These are phyloP conservation scores for Stipa capillata DNA, from an alignment of 176 grass and related monocot genomes.

Conservation along the genomic window DNA sequence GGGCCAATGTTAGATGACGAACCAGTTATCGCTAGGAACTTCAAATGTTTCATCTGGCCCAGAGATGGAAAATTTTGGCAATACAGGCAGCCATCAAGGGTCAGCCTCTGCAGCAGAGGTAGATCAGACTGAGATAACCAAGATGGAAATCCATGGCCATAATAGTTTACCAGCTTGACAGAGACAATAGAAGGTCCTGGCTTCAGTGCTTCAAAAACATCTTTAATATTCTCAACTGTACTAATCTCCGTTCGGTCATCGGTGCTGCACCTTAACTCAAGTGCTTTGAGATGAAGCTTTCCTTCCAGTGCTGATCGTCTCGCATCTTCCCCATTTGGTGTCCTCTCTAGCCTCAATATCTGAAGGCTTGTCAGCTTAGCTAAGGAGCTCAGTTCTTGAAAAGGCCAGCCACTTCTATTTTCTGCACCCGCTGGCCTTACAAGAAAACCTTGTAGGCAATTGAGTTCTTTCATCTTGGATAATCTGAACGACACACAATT, in stretches of 20 bases:
- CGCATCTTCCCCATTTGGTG: not conserved
- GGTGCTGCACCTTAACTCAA: constrained; percentile 29
- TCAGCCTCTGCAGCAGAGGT: constrained; percentile 1
- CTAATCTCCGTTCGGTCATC: not conserved
- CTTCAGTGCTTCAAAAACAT: constrained; percentile 38
- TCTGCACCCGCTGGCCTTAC: not conserved
- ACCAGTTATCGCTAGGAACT: constrained; percentile 33
- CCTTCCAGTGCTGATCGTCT: not conserved
- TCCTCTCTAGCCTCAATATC: constrained; percentile 29
- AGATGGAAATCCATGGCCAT: constrained; percentile 38
- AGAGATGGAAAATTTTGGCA: constrained; percentile 35
- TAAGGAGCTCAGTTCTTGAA: constrained; percentile 37
- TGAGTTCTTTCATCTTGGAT: constrained; percentile 34
- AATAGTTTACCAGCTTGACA: constrained; percentile 38
- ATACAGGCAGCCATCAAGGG: constrained; percentile 21
- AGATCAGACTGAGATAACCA: constrained; percentile 23
- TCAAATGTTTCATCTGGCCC: constrained; percentile 32
- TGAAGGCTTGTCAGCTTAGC: constrained; percentile 39
- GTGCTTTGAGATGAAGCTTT: constrained; percentile 34
- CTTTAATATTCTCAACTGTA: constrained; percentile 14
- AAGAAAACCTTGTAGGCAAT: constrained; percentile 38
- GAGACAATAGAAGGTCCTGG: constrained; percentile 32
- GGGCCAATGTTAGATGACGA: constrained; percentile 14
- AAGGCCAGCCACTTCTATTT: constrained; percentile 24
- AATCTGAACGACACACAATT: constrained; percentile 28